A percentile compares a stretch with the other conserved stretches of the same genome.
These are phyloP conservation scores for Wickerhamiella occidentalis DNA, from an alignment of 805 yeast genomes.

Conservation along the genomic window DNA sequence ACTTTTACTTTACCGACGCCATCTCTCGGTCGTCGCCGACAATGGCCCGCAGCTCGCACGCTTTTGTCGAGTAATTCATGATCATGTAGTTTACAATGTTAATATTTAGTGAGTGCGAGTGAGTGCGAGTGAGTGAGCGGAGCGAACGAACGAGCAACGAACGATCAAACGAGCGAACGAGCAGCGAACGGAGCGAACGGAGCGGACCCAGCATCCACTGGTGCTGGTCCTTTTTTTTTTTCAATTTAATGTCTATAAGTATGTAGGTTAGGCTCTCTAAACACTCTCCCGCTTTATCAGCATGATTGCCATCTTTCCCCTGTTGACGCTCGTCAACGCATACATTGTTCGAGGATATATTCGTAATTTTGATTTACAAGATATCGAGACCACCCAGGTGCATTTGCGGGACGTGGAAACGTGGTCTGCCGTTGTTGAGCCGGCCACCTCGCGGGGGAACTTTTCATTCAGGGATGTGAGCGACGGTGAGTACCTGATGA, in stretches of 20 bases:
- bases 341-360: conserved; percentile 10
- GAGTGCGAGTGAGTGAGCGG: no score
- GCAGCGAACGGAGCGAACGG: no score
- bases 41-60: conserved; percentile 74
- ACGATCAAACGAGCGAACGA: no score
- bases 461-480: conserved; percentile 14
- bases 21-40: conserved; percentile 80
- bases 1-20: conserved; percentile 81
- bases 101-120: no score
- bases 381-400: not conserved
- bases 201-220: no score
- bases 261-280: no score
- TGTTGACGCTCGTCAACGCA: not conserved
- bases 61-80: conserved; percentile 18
- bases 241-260: no score
- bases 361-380: not conserved
- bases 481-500: conserved; percentile 15
- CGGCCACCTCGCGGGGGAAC: conserved; percentile 15
- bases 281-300: no score
- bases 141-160: no score
- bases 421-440: conserved; percentile 5
- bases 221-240: no score
- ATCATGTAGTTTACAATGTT: not conserved
- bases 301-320: not conserved
- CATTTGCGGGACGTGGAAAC: conserved; percentile 12